These are phyloP conservation scores for Calcarisporium arbuscula DNA, from an alignment of 2,329 filamentous ascomycete species.

Conservation along the genomic window DNA sequence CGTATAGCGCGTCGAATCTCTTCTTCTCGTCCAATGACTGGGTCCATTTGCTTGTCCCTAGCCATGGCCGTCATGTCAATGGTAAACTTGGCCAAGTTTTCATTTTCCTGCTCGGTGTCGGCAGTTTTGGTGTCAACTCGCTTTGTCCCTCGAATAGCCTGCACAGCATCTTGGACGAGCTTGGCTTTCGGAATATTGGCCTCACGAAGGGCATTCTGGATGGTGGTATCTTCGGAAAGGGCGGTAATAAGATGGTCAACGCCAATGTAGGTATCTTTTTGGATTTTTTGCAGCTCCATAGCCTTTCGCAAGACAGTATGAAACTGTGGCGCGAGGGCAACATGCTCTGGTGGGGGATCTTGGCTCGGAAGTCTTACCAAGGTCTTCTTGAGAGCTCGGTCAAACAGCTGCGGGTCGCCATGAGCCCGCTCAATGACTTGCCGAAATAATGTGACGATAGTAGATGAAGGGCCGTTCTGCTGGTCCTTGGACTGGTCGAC, in stretches of 20 bases:
- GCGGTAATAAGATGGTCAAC: constrained; percentile 90
- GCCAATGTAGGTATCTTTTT: constrained; percentile 92
- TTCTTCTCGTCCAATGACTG: constrained; percentile 93
- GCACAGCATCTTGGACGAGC: constrained; percentile 82
- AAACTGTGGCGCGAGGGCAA: constrained; percentile 76
- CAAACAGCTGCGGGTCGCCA: constrained; percentile 84
- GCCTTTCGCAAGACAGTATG: constrained; percentile 77
- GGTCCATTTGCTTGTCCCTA: constrained; percentile 94
- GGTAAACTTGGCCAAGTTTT: constrained; percentile 96
- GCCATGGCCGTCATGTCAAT: constrained; percentile 98
- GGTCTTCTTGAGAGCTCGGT: constrained; percentile 83
- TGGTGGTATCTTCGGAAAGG: constrained; percentile 68
- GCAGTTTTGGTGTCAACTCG: constrained; percentile 94
- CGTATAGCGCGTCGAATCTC: constrained; percentile 89
- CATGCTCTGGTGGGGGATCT: constrained; percentile 85
- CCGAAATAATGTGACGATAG: constrained; percentile 73
- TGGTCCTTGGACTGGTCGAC: constrained; percentile 75
- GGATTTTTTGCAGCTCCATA: constrained; percentile 88
- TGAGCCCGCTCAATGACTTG: constrained; percentile 92
- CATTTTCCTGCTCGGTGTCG: constrained; percentile 85
- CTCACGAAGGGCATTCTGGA: constrained; percentile 72
- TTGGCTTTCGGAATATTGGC: constrained; percentile 89
- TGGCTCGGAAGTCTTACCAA: constrained; percentile 89
- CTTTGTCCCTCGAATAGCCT: constrained; percentile 85
- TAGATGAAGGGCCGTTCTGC: constrained; percentile 63